Evolutionary conservation across 2,329 filamentous ascomycete genomes (phyloP).

Genomic region (Pezicula rhizophila): DNA sequence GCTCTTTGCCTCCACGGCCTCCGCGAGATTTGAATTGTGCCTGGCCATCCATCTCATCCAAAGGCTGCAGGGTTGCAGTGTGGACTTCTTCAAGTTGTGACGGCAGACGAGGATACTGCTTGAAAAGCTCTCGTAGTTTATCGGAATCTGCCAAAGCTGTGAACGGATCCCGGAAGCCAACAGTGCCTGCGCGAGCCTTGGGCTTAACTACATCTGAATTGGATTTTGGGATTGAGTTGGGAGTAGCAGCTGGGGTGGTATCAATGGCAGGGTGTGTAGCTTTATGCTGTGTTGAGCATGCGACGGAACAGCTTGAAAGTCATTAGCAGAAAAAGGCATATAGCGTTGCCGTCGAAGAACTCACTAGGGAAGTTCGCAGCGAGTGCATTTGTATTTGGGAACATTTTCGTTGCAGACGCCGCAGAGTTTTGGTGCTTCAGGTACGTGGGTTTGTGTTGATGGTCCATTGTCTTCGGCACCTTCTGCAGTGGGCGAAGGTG

Average conservation of each 20-base stretch:
- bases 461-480: neutral
- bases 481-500: neutral
- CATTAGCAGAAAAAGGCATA: neutral
- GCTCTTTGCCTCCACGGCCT: constrained; percentile 1
- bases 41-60: neutral
- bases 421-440: constrained; percentile 36
- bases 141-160: constrained; percentile 43
- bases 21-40: constrained; percentile 7
- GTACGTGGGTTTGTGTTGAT: neutral
- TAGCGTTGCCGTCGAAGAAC: constrained; percentile 21
- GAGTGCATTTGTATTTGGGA: constrained; percentile 58
- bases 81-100: constrained; percentile 43
- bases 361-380: constrained; percentile 53
- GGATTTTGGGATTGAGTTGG: constrained; percentile 7
- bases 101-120: constrained; percentile 44
- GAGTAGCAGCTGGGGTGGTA: constrained; percentile 9
- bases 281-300: constrained; percentile 48
- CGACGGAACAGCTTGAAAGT: constrained; percentile 47
- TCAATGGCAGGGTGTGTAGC: constrained; percentile 21
- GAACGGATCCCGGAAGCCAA: constrained; percentile 37
- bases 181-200: constrained; percentile 18
- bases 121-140: constrained; percentile 45
- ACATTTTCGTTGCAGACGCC: constrained; percentile 45
- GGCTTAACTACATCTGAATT: neutral
- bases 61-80: constrained; percentile 42